Conservation (phyloP, 2,329 filamentous ascomycete genomes). For the Pyricularia sp. region DNA sequence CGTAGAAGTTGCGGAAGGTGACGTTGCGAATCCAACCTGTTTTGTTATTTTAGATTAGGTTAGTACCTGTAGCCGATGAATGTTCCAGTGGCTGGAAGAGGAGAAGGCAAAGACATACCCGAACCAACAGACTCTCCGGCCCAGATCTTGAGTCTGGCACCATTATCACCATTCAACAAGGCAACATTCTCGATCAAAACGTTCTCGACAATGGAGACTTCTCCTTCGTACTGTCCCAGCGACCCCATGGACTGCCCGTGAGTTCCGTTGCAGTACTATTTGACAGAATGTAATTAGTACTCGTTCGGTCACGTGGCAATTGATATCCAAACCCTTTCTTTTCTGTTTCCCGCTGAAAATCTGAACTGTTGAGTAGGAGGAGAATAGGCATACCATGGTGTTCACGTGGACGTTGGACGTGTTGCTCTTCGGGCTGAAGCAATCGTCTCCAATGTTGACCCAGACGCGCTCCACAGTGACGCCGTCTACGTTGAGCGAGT, state of each 20-base stretch:
- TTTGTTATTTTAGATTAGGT: slow-evolving; percentile 20
- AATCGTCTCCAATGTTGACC: slow-evolving; percentile 49
- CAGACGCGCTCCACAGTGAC: slow-evolving; percentile 21
- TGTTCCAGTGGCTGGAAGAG: neutral
- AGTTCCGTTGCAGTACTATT: slow-evolving; percentile 45
- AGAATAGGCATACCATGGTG: neutral
- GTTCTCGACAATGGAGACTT: slow-evolving; percentile 45
- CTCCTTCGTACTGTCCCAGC: slow-evolving; percentile 46
- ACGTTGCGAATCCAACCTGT: slow-evolving; percentile 49
- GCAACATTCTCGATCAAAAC: slow-evolving; percentile 51
- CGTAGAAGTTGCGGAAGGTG: slow-evolving; percentile 51
- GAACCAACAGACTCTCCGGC: slow-evolving; percentile 42
- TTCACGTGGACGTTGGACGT: slow-evolving; percentile 44
- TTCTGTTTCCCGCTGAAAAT: neutral
- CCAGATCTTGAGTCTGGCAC: slow-evolving; percentile 53
- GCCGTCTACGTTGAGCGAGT: slow-evolving; percentile 47
- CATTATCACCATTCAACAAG: slow-evolving; percentile 40
- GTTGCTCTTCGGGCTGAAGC: slow-evolving; percentile 52
- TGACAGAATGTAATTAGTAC: neutral
- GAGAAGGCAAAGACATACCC: neutral
- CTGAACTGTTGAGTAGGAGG: neutral
- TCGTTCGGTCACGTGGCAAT: too few relatives aligned
- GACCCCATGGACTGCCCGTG: slow-evolving; percentile 49
- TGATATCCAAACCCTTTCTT: too few relatives aligned
- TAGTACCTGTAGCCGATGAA: too few relatives aligned